Evolutionary conservation across 2,329 filamentous ascomycete species (phyloP), one percentile per base, ranked within the genome.

Genomic region (Nakataea oryzae): DNA sequence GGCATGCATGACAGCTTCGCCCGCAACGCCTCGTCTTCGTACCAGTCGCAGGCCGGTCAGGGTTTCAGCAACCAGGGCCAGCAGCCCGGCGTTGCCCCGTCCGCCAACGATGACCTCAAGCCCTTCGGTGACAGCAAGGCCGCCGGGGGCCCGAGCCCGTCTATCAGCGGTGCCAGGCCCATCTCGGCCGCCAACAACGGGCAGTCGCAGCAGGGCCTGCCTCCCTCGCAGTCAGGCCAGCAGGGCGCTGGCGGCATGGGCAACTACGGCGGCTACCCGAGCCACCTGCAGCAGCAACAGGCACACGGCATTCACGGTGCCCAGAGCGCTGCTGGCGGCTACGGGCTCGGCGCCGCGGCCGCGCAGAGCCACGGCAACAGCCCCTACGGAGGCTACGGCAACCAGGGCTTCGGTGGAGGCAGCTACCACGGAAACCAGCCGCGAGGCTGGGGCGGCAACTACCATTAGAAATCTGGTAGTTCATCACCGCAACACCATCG

Each of bases 371-470:
- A 85, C 71, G 79, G 80, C 65, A 83, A 76, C 72, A 79, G 73
- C 68, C 80, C 79, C 17, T 85, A 85, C 65, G 76, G 75, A 62
- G 76, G 73, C 72, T 81, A 82, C 69, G 77, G 71, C 62, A 72
- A 78, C 66, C 76, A 77, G 68, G 78, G 76, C 59, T 82, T 81
- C 62, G 75, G 78, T 65, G 74, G 74, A 65, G 75, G 75, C 64
- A 76, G 73, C 66, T 81, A 80, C 73, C 82, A 82, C 70, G 76
- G 69, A 62, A 74, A 79, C 66, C 75, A 76, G 68, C 79, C 79
- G 64, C 78, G 81, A 66, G 82, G 82, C 69, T 85, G 82, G 82
- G 82, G 83, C 67, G 79, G 78, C 67, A 85, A 85, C 78, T 85
- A 85, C 77, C 70, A 73, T 63, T 71, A 70, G 61, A 61, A 34